Percentiles rank a stretch among this genome's conserved stretches.
Evolutionary conservation across 2,329 filamentous ascomycete species (phyloP).

Genomic region (Furcasterigmium furcatum): DNA sequence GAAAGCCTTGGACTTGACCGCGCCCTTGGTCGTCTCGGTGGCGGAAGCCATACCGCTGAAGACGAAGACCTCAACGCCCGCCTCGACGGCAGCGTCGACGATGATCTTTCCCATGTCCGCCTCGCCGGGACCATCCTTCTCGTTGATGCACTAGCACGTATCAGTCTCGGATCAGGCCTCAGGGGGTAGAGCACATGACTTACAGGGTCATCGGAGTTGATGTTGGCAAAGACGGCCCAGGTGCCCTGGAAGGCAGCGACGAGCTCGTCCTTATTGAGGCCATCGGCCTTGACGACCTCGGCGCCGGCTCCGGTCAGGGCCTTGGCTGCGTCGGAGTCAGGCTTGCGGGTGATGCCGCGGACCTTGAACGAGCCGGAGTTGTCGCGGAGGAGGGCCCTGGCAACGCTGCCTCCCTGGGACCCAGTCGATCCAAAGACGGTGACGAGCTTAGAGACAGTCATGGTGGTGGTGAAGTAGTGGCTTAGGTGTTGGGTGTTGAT

Average conservation of each 20-base stretch:
- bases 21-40: constrained; percentile 26
- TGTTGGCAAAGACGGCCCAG: constrained; percentile 29
- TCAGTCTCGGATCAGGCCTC: not conserved
- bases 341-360: constrained; percentile 23
- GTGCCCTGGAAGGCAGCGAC: constrained; percentile 22
- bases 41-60: constrained; percentile 30
- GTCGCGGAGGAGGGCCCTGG: constrained; percentile 24
- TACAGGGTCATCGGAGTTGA: constrained; percentile 23
- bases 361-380: constrained; percentile 19
- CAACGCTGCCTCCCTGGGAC: constrained; percentile 24
- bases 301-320: constrained; percentile 18
- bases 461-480: constrained; percentile 3
- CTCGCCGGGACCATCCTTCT: constrained; percentile 23
- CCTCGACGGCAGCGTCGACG: constrained; percentile 26
- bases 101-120: constrained; percentile 29
- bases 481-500: not conserved
- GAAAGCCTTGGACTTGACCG: constrained; percentile 23
- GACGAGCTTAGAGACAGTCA: constrained; percentile 21
- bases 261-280: constrained; percentile 17
- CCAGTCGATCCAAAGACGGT: constrained; percentile 28
- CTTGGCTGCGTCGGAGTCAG: constrained; percentile 22
- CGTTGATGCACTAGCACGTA: constrained; percentile 10
- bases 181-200: not conserved
- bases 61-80: constrained; percentile 29
- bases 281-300: constrained; percentile 26